Percentiles rank a stretch among this genome's conserved stretches.
phyloP scores from a whole-genome alignment of 1,139 yeast species.

The Pichia sp. region DNA sequence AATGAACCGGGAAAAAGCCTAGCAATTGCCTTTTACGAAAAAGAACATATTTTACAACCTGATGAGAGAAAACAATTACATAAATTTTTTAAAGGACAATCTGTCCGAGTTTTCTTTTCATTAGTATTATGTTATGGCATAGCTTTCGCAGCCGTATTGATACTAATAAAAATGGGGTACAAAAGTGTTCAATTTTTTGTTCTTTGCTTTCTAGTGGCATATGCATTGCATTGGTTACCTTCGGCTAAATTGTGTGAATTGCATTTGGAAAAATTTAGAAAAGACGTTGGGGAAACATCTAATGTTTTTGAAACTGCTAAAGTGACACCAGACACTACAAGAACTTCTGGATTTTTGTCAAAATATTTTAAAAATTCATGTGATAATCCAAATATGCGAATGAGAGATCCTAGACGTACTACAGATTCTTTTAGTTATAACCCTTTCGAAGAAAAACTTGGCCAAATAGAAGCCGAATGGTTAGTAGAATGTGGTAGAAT shows the following conservation, averaged over 20 bases:
- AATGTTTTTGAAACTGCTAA: conserved; percentile 17
- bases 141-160: conserved; percentile 21
- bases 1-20: too few relatives aligned
- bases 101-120: conserved; percentile 16
- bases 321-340: conserved; percentile 23
- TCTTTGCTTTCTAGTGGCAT: conserved; percentile 20
- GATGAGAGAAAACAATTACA: conserved; percentile 22
- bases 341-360: conserved; percentile 25
- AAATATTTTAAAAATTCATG: conserved; percentile 23
- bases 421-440: too few relatives aligned
- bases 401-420: conserved; percentile 24
- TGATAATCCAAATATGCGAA: conserved; percentile 18
- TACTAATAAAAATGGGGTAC: conserved; percentile 16
- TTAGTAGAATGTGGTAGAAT: too few relatives aligned
- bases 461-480: too few relatives aligned
- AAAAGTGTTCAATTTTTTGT: conserved; percentile 21
- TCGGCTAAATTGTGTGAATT: conserved; percentile 15
- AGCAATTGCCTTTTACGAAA: conserved; percentile 25
- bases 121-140: conserved; percentile 24
- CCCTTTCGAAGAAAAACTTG: too few relatives aligned
- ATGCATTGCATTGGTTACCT: conserved; percentile 17
- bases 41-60: conserved; percentile 19
- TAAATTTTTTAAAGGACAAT: conserved; percentile 20
- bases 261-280: conserved; percentile 10
- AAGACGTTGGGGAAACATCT: conserved; percentile 19